Conservation (phyloP, 1,139 yeast genomes). For the Yamadazyma membranifaciens region DNA sequence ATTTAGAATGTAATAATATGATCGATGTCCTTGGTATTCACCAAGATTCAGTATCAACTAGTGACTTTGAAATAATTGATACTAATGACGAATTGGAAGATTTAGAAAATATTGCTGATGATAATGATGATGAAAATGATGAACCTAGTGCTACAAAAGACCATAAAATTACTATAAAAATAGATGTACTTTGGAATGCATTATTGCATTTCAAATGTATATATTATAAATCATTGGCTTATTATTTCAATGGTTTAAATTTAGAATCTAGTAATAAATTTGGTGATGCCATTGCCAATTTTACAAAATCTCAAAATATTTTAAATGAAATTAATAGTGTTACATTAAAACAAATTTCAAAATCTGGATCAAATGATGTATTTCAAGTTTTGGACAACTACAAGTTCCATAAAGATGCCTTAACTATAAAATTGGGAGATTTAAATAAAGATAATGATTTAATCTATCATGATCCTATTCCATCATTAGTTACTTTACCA, state of each 20-base stretch:
- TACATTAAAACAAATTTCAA: conserved; percentile 27
- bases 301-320: conserved; percentile 49
- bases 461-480: conserved; percentile 78
- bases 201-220: conserved; percentile 46
- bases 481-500: conserved; percentile 55
- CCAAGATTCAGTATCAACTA: conserved; percentile 12
- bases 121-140: conserved; percentile 10
- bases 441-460: conserved; percentile 83
- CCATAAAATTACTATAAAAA: conserved; percentile 43
- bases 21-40: conserved; percentile 19
- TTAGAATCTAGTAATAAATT: conserved; percentile 52
- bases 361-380: conserved; percentile 24
- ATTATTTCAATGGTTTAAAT: conserved; percentile 52
- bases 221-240: conserved; percentile 43
- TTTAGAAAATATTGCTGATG: conserved; percentile 17
- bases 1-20: conserved; percentile 45
- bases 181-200: conserved; percentile 47
- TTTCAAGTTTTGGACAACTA: conserved; percentile 43
- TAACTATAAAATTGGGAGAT: conserved; percentile 43
- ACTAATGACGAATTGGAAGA: conserved; percentile 20
- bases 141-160: conserved; percentile 22
- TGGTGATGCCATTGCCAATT: conserved; percentile 77
- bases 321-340: conserved; percentile 27
- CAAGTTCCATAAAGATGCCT: conserved; percentile 45
- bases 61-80: conserved; percentile 20